Base-by-base conservation (phyloP, 495 filamentous ascomycete species). In the Lasiosphaeria miniovina region DNA sequence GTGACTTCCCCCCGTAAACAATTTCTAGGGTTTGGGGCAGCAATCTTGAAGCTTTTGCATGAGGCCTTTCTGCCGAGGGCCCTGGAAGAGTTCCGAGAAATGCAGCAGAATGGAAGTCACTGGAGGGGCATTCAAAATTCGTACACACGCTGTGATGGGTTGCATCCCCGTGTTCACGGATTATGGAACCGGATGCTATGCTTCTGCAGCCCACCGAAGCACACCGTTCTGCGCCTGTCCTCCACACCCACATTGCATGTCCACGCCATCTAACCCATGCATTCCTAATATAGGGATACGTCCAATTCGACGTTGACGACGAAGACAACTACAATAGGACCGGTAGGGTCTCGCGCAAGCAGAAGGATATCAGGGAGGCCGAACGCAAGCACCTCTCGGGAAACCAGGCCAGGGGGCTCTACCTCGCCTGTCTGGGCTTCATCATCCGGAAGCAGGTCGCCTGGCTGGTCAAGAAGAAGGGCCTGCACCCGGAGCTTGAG, bases 351-450 rank as follows among this genome's bases (percentile, higher is more conserved):
- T 57, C 68, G n/a, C 67, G 71, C 35, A 67, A 63, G 48, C 65
- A 76, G 56, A 70, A 80, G 60, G 85, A 80, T 58, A 74, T 76
- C 52, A 76, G 83, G 38, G 71, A 78, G 65, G 84, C 81, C 59
- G 80, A 80, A 55, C 79, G 77, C 48, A 83, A 84, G 84, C 74
- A 84, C 74, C 65, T 86, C 54, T 69, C 74, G 8, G 91, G 90
- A 54, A 77, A 78, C 51, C 75, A 84, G 46, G 93, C 87, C 33
- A 80, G 82, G 55, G 83, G 88, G 60, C 80, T 96, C n/a, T 96
- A 86, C 71, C 75, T 98, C 41, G 86, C 93, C 69, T 86, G 82
- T 64, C 85, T 90, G 55, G 94, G 98, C 72, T 74, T 97, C n/a
- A 84, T 98, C 35, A 56, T 76, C 36, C 53, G 76, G 17, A 72